Conservation (phyloP, 768 basidiomycete genomes). For the Leccinum subtestaceum region DNA sequence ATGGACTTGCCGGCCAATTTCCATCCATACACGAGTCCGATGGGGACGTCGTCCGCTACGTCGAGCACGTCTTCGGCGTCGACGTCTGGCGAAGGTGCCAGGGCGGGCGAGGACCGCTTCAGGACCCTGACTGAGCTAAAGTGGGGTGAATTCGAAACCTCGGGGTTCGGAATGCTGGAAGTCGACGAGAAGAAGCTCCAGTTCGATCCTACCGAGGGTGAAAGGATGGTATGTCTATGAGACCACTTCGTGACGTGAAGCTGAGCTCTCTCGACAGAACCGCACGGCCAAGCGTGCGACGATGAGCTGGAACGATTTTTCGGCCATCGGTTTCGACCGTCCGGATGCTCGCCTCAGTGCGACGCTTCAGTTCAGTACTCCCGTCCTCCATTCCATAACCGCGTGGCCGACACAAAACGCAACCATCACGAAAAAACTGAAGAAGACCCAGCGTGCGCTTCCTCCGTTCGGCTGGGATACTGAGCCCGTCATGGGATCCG, state of each 20-base stretch:
- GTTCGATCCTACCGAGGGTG: slow-evolving; percentile 91
- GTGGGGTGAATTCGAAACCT: slow-evolving; percentile 89
- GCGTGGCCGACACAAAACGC: slow-evolving; percentile 74
- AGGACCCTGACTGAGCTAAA: slow-evolving; percentile 79
- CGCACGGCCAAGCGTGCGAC: slow-evolving; percentile 75
- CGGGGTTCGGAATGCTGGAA: slow-evolving; percentile 67
- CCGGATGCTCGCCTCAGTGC: slow-evolving; percentile 71
- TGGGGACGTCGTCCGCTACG: slow-evolving; percentile 38
- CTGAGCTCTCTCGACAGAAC: slow-evolving; percentile 41
- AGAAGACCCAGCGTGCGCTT: slow-evolving; percentile 69
- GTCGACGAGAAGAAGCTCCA: slow-evolving; percentile 68
- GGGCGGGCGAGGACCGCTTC: slow-evolving; percentile 66
- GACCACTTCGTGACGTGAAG: background rate
- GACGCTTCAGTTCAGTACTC: slow-evolving; percentile 75
- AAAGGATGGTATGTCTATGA: slow-evolving; percentile 50
- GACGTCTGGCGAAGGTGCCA: slow-evolving; percentile 33
- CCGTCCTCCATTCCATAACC: slow-evolving; percentile 55
- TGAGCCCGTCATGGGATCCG: slow-evolving; percentile 70
- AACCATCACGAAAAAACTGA: slow-evolving; percentile 73
- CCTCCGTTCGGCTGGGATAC: slow-evolving; percentile 94
- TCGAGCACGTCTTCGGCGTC: slow-evolving; percentile 42
- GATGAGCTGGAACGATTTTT: slow-evolving; percentile 90
- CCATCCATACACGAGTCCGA: slow-evolving; percentile 45
- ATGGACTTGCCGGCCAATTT: slow-evolving; percentile 65
- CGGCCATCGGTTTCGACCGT: slow-evolving; percentile 76